Base-by-base conservation (phyloP, 768 basidiomycete genomes). In the Boletus reticulatus region DNA sequence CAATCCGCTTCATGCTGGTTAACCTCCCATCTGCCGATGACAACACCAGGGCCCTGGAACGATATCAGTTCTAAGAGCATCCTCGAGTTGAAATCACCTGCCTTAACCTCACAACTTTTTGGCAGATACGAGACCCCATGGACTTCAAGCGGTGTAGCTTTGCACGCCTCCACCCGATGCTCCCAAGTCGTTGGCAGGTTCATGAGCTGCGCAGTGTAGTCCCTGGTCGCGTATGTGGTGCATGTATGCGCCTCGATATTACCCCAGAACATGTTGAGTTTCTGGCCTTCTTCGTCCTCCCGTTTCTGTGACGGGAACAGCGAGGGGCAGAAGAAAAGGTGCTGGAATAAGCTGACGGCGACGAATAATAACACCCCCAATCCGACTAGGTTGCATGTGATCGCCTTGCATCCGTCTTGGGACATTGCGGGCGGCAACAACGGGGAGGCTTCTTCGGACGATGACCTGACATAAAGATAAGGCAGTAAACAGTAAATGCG, bases 1-100 rank as follows among this genome's bases (percentile, higher is more conserved):
- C 73, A 74, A n/a, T 62, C 62, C 1, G 73, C 61, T 53, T 74
- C 72, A 13, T 62, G 53, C 39, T 60, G 63, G 45, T 67, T 53
- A 13, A 71, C 49, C 6, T 50, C 58, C 67, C 67, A 74, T 37
- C 51, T 53, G 9, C 73, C 72, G 9, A 64, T 22, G 7, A 67
- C 57, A 14, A 37, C 44, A 6, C 66, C 54, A 48, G 58, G 46
- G 38, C 64, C 60, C 65, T 66, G 17, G 22, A 9, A 49, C 27
- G 10, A 39, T 12, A 9, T 63, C 32, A 56, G 32, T 48, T 16
- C 24, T 7, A 13, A 3, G 27, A 7, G 6, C 10, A 17, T 29
- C 34, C 2, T 14, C 9, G 13, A 19, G 16, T 38, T 1, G 19
- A 1, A 4, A 34, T 36, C 17, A 17, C 58, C 2, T 36, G 71